Conservation (phyloP, 495 filamentous ascomycete genomes). For the Penicillium roqueforti region DNA sequence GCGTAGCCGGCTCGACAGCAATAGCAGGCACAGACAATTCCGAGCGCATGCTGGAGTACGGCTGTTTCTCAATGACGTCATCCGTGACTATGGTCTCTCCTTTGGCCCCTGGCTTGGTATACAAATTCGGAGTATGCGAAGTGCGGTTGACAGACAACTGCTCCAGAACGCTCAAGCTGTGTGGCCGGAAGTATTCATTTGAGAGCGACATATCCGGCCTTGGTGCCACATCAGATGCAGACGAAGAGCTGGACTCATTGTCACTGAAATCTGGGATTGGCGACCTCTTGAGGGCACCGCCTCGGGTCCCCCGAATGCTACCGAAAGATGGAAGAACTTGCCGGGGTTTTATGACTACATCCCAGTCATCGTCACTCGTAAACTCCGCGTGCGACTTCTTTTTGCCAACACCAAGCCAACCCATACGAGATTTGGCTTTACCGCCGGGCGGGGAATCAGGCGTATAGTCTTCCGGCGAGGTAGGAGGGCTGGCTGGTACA, state of each 20-base stretch:
- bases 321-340: slow-evolving; percentile 80
- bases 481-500: slow-evolving; percentile 51
- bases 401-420: slow-evolving; percentile 54
- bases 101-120: neutral
- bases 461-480: slow-evolving; percentile 46
- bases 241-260: slow-evolving; percentile 37
- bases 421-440: slow-evolving; percentile 42
- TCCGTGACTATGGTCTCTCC: slow-evolving; percentile 1
- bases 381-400: slow-evolving; percentile 40
- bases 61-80: slow-evolving; percentile 1
- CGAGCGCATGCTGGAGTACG: slow-evolving; percentile 4
- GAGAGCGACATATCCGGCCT: slow-evolving; percentile 39
- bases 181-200: slow-evolving; percentile 20
- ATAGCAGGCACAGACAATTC: slow-evolving; percentile 41
- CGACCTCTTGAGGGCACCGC: slow-evolving; percentile 21
- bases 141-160: slow-evolving; percentile 11
- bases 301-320: slow-evolving; percentile 56
- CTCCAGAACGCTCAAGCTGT: slow-evolving; percentile 14
- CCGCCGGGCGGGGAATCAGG: slow-evolving; percentile 48
- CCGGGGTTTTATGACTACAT: slow-evolving; percentile 66
- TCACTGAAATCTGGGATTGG: slow-evolving; percentile 30
- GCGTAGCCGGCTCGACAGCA: slow-evolving; percentile 31
- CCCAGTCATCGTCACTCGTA: slow-evolving; percentile 50
- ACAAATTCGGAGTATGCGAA: neutral
- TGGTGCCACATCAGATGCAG: slow-evolving; percentile 25